Evolutionary conservation across 371 early-diverging fungal genomes (phyloP).

Genomic region (Blakeslea trispora): DNA sequence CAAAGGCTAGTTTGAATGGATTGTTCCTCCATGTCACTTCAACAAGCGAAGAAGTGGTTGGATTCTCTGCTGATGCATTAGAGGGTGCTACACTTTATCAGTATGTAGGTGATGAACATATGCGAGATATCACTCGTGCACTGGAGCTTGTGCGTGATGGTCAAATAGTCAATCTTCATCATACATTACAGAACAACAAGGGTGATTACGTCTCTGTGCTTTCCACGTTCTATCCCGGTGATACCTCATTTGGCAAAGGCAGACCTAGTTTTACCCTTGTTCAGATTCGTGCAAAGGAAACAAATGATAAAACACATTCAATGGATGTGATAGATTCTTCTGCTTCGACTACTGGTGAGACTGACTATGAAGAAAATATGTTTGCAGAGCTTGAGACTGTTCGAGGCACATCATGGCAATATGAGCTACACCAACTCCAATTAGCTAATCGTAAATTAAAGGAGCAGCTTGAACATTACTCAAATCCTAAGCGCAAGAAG

Average conservation of each 20-base stretch:
- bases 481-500: constrained; percentile 31
- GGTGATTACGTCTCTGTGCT: constrained; percentile 46
- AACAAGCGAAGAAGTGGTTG: constrained; percentile 39
- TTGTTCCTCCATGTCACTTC: constrained; percentile 53
- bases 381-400: constrained; percentile 46
- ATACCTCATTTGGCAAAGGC: constrained; percentile 27
- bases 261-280: constrained; percentile 41
- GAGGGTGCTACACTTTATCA: constrained; percentile 56
- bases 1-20: constrained; percentile 57
- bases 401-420: constrained; percentile 53
- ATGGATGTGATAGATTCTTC: constrained; percentile 9
- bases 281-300: constrained; percentile 36
- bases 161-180: constrained; percentile 37
- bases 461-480: constrained; percentile 36
- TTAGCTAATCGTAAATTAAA: constrained; percentile 42
- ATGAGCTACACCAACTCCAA: constrained; percentile 53
- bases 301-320: background rate
- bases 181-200: constrained; percentile 44
- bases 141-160: constrained; percentile 46
- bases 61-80: constrained; percentile 40
- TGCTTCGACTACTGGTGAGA: background rate
- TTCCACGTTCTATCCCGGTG: constrained; percentile 52
- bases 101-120: constrained; percentile 49
- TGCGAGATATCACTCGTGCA: constrained; percentile 47
- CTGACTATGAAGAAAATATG: constrained; percentile 37